Conservation (phyloP, 192 early-diverging fungal species). For the Gonapodya sp. region DNA sequence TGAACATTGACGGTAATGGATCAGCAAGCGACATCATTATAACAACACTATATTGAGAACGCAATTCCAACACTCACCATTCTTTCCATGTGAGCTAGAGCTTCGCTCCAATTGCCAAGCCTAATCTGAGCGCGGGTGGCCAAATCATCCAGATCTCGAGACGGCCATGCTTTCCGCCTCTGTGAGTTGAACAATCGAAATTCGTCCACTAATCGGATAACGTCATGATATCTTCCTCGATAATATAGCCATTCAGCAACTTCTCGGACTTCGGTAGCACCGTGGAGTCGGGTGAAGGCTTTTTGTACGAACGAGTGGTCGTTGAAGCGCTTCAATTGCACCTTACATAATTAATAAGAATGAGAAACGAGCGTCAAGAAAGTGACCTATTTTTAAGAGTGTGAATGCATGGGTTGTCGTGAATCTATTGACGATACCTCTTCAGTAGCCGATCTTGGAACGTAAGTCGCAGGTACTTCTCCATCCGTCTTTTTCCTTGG, state of each 20-base stretch:
- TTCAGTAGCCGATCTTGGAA: background rate
- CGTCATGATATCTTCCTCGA: background rate
- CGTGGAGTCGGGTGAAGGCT: too few species aligned
- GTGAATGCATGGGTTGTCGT: too few species aligned
- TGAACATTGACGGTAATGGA: too few species aligned
- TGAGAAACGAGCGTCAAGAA: too few species aligned
- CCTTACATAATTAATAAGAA: too few species aligned
- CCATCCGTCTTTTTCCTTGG: background rate
- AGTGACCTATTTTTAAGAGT: too few species aligned
- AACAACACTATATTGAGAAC: too few species aligned
- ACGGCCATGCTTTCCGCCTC: background rate
- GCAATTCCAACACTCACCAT: background rate
- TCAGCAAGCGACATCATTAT: too few species aligned
- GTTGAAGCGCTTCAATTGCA: too few species aligned
- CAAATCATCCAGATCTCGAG: background rate
- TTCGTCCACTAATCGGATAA: background rate
- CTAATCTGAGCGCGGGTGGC: background rate
- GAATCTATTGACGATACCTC: too few species aligned
- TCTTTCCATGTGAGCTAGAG: background rate
- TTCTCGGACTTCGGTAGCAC: background rate
- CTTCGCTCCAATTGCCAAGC: background rate
- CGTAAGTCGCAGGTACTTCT: background rate
- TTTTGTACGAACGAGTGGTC: constrained; percentile 1
- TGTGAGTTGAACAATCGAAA: background rate
- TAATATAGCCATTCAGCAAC: background rate